A percentile compares a stretch with the other conserved stretches of the same genome.
These are phyloP conservation scores for Fusarium agapanthi DNA, from an alignment of 2,329 filamentous ascomycete species.

Conservation along the genomic window DNA sequence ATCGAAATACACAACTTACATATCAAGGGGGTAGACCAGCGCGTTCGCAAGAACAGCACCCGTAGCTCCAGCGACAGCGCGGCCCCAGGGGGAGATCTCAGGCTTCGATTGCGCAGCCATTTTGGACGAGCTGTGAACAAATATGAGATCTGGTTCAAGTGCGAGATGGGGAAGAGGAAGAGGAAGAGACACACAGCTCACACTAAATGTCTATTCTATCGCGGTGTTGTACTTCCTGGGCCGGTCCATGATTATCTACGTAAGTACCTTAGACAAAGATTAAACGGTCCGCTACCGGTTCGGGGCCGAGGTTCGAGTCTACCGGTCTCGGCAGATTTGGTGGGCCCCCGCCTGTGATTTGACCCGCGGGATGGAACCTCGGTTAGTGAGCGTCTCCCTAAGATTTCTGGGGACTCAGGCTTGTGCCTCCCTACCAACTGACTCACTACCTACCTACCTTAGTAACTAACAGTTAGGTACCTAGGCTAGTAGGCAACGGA, in stretches of 20 bases:
- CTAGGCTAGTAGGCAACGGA: neutral
- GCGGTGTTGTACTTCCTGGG: slow-evolving; percentile 16
- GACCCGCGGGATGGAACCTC: slow-evolving; percentile 37
- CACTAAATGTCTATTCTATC: slow-evolving; percentile 14
- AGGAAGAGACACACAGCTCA: slow-evolving; percentile 1
- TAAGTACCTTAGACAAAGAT: slow-evolving; percentile 7
- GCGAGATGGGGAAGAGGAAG: neutral
- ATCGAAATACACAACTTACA: slow-evolving; percentile 66
- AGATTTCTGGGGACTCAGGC: neutral
- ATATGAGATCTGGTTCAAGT: neutral
- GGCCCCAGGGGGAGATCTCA: slow-evolving; percentile 88
- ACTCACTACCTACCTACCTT: neutral
- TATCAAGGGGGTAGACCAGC: slow-evolving; percentile 93
- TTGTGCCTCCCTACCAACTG: neutral
- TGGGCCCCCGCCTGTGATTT: slow-evolving; percentile 35
- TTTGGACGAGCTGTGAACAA: neutral
- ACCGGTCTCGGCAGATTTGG: slow-evolving; percentile 42
- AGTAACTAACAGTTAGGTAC: neutral
- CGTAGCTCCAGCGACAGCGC: slow-evolving; percentile 89
- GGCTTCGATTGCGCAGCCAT: slow-evolving; percentile 72
- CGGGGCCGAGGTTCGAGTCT: slow-evolving; percentile 38
- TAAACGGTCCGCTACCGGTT: slow-evolving; percentile 33
- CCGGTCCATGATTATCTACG: slow-evolving; percentile 24
- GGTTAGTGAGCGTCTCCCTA: slow-evolving; percentile 33
- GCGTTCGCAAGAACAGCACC: slow-evolving; percentile 96